Base-by-base conservation (phyloP, 768 basidiomycete species). In the Zangia roseola region DNA sequence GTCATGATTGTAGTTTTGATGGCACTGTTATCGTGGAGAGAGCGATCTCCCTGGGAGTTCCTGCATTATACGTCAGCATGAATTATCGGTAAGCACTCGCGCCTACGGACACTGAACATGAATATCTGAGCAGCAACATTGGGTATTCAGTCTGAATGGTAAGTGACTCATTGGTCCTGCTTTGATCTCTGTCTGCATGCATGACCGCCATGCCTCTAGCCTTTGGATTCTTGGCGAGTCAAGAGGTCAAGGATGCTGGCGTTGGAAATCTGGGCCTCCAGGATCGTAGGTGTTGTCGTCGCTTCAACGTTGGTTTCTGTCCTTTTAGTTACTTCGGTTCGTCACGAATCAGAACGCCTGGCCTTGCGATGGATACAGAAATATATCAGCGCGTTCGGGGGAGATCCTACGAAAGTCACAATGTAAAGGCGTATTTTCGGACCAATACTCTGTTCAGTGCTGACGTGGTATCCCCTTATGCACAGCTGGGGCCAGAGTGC, bases 331-430 rank as follows among this genome's bases (percentile, higher is more conserved):
- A 26, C n/a, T 3, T 1, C 16, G 1, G 24, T 47, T 26, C 12
- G 13, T 20, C 21, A 17, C 0, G 9, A 6, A 23, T n/a, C 55
- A 75, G 65, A 67, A 44, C 57, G 68, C 10, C 54, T 68, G 6
- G 79, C 77, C 0, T 57, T 80, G 10, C 54, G 70, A 53, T 82
- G 78, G 85, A 75, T 86, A 0, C 80, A 85, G 54, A 62, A 72
- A 20, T 79, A 87, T 54, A 84, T 86, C 38, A 69, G 54, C 16
- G 62, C 63, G 0, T 88, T 86, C 53, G 84, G n/a, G n/a, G n/a
- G n/a, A n/a, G n/a, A n/a, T n/a, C n/a, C n/a, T n/a, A n/a, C n/a
- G n/a, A 72, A 75, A 64, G 75, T 74, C 7, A 60, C 69, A 10
- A 58, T 68, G 60, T 61, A n/a, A 44, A 47, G 10, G 7, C 6